A percentile compares a stretch with the other conserved stretches of the same genome.
Conservation (phyloP, 345 rosid genomes). For the Aquilaria sinensis region DNA sequence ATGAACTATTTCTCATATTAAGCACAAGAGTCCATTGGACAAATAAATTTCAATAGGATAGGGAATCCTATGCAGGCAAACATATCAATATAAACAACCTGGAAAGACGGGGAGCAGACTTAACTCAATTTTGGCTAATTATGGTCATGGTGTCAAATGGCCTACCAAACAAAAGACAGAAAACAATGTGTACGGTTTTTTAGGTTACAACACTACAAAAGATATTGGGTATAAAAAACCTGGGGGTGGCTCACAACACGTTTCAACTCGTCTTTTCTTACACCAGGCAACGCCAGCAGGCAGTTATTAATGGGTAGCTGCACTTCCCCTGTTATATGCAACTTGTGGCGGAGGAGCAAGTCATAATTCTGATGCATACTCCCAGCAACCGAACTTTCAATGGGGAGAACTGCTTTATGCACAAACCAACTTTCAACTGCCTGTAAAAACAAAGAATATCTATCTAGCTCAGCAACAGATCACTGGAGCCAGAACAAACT, state of each 20-base stretch:
- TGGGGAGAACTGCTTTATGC: constrained; percentile 88
- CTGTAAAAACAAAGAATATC: constrained; percentile 30
- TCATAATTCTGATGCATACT: constrained; percentile 96
- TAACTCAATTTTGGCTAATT: too few relatives aligned
- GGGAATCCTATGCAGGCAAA: too few relatives aligned
- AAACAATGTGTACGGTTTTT: not conserved
- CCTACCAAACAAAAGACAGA: too few relatives aligned
- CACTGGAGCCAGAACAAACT: not conserved
- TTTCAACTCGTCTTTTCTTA: constrained; percentile 54
- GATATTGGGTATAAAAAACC: constrained; percentile 30
- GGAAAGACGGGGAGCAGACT: too few relatives aligned
- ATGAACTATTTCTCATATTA: too few relatives aligned
- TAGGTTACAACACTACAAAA: not conserved
- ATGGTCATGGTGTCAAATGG: too few relatives aligned
- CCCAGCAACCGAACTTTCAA: constrained; percentile 89
- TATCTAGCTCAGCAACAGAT: constrained; percentile 1
- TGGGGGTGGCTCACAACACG: constrained; percentile 88
- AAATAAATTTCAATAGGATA: too few relatives aligned
- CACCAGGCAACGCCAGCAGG: constrained; percentile 79
- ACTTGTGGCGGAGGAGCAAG: constrained; percentile 87
- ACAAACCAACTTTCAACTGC: constrained; percentile 96
- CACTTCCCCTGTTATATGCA: constrained; percentile 93
- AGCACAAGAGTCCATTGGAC: too few relatives aligned
- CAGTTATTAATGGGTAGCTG: constrained; percentile 75
- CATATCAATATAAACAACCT: too few relatives aligned